Conservation (phyloP, 2,329 filamentous ascomycete genomes). For the Seiridium unicorne region DNA sequence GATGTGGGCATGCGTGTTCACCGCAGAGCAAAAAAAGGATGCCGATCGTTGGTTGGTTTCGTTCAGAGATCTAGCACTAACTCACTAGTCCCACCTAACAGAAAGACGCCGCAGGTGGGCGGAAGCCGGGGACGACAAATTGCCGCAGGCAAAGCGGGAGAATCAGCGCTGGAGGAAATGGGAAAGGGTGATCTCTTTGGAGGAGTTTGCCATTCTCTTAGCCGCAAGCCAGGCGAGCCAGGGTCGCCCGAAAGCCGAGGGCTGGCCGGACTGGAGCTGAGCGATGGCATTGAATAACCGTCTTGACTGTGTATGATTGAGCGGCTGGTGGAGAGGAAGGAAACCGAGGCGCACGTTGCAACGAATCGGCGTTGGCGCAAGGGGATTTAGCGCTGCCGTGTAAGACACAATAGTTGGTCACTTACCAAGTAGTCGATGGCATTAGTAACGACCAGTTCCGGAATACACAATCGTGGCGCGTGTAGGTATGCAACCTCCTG, state of each 20-base stretch:
- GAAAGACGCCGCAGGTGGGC: neutral
- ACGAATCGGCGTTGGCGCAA: too few relatives aligned
- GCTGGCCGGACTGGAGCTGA: neutral
- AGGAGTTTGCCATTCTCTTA: neutral
- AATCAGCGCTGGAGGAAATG: neutral
- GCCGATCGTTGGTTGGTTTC: neutral
- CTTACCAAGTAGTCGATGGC: too few relatives aligned
- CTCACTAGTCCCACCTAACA: neutral
- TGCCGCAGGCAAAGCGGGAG: neutral
- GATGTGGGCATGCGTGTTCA: neutral
- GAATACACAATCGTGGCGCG: too few relatives aligned
- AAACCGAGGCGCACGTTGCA: too few relatives aligned
- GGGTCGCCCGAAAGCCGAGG: neutral
- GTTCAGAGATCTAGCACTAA: neutral
- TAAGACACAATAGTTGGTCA: too few relatives aligned
- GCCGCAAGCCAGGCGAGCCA: neutral
- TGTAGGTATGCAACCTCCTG: too few relatives aligned
- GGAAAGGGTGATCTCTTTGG: neutral
- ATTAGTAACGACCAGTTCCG: too few relatives aligned
- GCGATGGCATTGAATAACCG: too few relatives aligned
- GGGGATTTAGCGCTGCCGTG: too few relatives aligned
- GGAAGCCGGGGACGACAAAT: slow-evolving; percentile 5
- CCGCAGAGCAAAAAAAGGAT: neutral
- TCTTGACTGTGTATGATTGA: too few relatives aligned
- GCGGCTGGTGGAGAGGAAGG: too few relatives aligned